Base-by-base conservation (phyloP, 1,139 yeast species). In the Debaryomyces nepalensis region DNA sequence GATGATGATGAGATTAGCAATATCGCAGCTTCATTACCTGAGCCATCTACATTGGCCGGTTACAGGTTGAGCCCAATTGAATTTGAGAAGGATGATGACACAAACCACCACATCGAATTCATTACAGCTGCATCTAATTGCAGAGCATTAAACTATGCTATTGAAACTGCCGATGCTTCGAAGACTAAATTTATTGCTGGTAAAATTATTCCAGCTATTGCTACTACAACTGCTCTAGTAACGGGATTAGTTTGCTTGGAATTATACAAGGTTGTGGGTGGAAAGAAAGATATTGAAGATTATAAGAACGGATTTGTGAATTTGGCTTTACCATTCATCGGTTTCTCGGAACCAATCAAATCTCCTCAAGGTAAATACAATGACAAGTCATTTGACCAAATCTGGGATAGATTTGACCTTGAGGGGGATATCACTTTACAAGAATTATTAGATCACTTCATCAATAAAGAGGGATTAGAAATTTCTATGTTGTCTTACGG, bases 201-300 rank as follows among this genome's bases (percentile, higher is more conserved):
- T 42, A 84, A 95, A 66, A 93, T 93, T 53, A 91, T 93, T 53
- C 99, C 99, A 9, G 99, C 99, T 12, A 93, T 93, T 73, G 99
- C 99, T 27, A 93, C 99, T 2, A 95, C 99, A 4, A 93, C 99
- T 15, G 96, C 97, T 9, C 74, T 91, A 55, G 98, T 93, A 10
- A 89, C 99, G 4, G 99, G 99, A 34, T 75, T 93, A 57, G 96
- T 90, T 30, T 88, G 95, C 59, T 73, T 93, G 54, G 99, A 93
- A 67, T 75, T 93, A 46, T 87, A 89, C 74, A 93, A 93, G 70
- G 93, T 93, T 49, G 89, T 84, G 42, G 96, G 87, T 56, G 71
- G 73, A 18, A 73, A 79, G 50, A 79, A 78, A 51, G 83, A 83
- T 48, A 79, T 95, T 57, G 99, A 93, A 61, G 85, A 86, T 54